Evolutionary conservation across 805 yeast species (phyloP).

Genomic region (Isabelozyma pseudorhagii): DNA sequence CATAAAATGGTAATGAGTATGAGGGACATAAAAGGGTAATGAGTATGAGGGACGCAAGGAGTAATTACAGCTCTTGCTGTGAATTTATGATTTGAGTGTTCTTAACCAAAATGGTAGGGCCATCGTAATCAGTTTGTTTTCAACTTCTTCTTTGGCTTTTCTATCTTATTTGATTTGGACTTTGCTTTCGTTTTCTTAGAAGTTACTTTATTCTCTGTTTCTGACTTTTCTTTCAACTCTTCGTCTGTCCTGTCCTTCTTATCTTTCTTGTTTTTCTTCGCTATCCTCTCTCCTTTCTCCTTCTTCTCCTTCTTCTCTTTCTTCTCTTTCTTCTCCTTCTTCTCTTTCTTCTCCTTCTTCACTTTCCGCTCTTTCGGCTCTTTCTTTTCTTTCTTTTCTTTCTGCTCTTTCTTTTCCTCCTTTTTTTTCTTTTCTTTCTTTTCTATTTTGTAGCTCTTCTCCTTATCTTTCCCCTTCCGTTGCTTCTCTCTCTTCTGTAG

Average conservation of each 20-base stretch:
- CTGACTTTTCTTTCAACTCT: background rate
- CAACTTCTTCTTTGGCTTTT: too few relatives aligned
- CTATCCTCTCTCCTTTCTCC: conserved; percentile 13
- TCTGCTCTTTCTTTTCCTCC: conserved; percentile 21
- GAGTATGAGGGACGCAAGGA: too few relatives aligned
- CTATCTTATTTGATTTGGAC: too few relatives aligned
- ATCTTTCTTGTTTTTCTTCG: conserved; percentile 9
- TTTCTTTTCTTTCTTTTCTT: conserved; percentile 16
- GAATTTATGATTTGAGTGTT: too few relatives aligned
- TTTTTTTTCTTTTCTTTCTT: conserved; percentile 23
- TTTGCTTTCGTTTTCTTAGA: too few relatives aligned
- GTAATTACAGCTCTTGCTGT: too few relatives aligned
- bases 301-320: conserved; percentile 16
- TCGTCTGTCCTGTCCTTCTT: conserved; percentile 7
- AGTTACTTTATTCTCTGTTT: background rate
- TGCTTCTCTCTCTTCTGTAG: conserved; percentile 13
- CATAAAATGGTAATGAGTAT: background rate
- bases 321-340: conserved; percentile 16
- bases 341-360: conserved; percentile 19
- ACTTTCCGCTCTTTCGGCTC: conserved; percentile 14
- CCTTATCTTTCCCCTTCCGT: conserved; percentile 19
- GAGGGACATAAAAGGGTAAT: too few relatives aligned
- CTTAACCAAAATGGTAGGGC: too few relatives aligned
- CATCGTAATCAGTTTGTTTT: too few relatives aligned
- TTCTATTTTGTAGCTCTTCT: conserved; percentile 16